Evolutionary conservation across 75 land plant species (phyloP).

Genomic region (Gnetum montanum): DNA sequence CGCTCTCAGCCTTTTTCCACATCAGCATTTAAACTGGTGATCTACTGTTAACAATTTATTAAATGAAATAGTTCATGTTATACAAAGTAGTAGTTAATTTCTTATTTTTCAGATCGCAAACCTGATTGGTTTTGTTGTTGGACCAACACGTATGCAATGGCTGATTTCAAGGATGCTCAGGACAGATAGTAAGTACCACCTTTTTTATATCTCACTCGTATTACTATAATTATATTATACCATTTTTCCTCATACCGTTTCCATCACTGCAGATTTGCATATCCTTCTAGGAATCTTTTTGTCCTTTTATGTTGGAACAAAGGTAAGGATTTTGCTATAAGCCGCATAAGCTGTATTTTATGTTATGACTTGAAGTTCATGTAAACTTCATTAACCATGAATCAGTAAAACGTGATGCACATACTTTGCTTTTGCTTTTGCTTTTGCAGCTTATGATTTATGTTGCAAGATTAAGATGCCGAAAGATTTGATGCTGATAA

Average conservation of each 20-base stretch:
- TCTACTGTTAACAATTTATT: too few species aligned
- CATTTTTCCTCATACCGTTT: not conserved
- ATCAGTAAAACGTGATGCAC: too few species aligned
- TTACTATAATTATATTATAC: not conserved
- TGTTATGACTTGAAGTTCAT: not conserved
- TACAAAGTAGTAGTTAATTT: too few species aligned
- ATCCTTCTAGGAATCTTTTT: slow-evolving; percentile 44
- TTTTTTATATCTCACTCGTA: not conserved
- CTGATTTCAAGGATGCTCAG: slow-evolving; percentile 49
- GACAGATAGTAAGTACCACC: slow-evolving; percentile 41
- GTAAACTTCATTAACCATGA: too few species aligned
- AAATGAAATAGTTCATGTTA: too few species aligned
- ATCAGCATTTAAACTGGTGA: too few species aligned
- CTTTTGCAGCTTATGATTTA: slow-evolving; percentile 63
- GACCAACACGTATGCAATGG: slow-evolving; percentile 68
- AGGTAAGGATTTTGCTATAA: slow-evolving; percentile 34
- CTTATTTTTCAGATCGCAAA: slow-evolving; percentile 97
- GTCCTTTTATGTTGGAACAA: slow-evolving; percentile 74
- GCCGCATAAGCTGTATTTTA: not conserved
- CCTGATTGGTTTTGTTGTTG: slow-evolving; percentile 91
- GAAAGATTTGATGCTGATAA: too few species aligned
- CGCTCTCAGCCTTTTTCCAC: too few species aligned
- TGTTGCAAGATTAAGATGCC: too few species aligned
- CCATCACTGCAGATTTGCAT: slow-evolving; percentile 38
- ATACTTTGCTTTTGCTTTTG: not conserved